Base-by-base conservation (phyloP, 2,329 filamentous ascomycete genomes). In the Fusarium secorum region DNA sequence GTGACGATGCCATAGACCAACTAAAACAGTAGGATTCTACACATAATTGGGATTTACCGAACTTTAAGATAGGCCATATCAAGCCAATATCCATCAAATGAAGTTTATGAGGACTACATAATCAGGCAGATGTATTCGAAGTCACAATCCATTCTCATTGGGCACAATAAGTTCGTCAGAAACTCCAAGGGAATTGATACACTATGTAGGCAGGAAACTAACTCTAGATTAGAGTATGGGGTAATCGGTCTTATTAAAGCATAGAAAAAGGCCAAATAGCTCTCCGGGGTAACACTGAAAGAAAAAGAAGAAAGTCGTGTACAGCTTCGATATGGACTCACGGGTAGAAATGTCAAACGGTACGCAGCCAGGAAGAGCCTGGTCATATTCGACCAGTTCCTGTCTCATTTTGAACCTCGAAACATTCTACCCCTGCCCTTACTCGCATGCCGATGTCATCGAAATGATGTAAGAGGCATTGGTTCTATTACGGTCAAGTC, bases 201-300 rank as follows among this genome's bases (percentile, higher is more conserved):
- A 72, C 70, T 72, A 74, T 65, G 61, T 72, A 74, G 63, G 58
- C 70, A 72, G 75, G 67, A 76, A 77, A 75, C 68, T 76, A 78
- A 76, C 70, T 75, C 72, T 76, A 74, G 75, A 76, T 74, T 75
- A 71, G 74, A 77, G 74, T 68, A 68, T 70, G 77, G 77, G 76
- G 73, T 77, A 77, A 76, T 75, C 77, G 76, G 71, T 77, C 75
- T 76, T 75, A 81, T 81, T 81, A 79, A 81, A 80, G 75, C 76
- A 73, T 81, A 78, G 72, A 78, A 79, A 78, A 80, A 77, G 70
- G 76, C 76, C 75, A 79, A 77, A 78, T 72, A 77, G 74, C 74
- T 80, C 74, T 76, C 70, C 70, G 74, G 75, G 76, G 74, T 78
- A 76, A 77, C 76, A 80, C 79, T 80, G 77, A 76, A 79, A 78